These are phyloP conservation scores for Eimeria falciformis DNA, from an alignment of 169 alveolate species.

Conservation along the genomic window DNA sequence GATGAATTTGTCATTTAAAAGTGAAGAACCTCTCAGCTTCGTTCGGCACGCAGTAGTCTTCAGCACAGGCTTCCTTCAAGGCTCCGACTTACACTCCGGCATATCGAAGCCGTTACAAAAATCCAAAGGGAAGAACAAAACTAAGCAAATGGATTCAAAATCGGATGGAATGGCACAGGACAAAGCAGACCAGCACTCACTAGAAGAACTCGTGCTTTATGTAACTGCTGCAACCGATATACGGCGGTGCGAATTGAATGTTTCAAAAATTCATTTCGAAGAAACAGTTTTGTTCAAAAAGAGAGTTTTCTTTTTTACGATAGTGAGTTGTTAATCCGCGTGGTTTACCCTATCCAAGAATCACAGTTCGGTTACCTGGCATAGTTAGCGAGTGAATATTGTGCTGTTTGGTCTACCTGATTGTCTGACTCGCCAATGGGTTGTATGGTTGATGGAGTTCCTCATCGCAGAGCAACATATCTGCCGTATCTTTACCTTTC, in stretches of 20 bases:
- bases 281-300: constrained; percentile 94
- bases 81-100: background rate
- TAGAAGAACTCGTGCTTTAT: constrained; percentile 84
- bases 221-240: constrained; percentile 89
- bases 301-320: constrained; percentile 88
- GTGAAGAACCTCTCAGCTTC: constrained; percentile 29
- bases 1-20: constrained; percentile 3
- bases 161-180: constrained; percentile 35
- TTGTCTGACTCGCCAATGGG: background rate
- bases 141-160: constrained; percentile 41
- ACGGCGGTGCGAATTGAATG: constrained; percentile 90
- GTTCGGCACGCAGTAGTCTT: constrained; percentile 33
- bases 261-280: constrained; percentile 88
- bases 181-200: background rate
- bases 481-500: constrained; percentile 89
- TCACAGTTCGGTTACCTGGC: background rate
- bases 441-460: background rate
- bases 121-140: constrained; percentile 6
- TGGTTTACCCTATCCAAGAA: too few species aligned
- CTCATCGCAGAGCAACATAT: constrained; percentile 77
- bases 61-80: background rate
- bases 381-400: background rate
- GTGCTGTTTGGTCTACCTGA: too few species aligned
- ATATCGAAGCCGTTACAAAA: background rate
- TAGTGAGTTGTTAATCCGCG: constrained; percentile 80